Base-by-base conservation (phyloP, 1,284 basidiomycete species). In the Rhodotorula glutinis region DNA sequence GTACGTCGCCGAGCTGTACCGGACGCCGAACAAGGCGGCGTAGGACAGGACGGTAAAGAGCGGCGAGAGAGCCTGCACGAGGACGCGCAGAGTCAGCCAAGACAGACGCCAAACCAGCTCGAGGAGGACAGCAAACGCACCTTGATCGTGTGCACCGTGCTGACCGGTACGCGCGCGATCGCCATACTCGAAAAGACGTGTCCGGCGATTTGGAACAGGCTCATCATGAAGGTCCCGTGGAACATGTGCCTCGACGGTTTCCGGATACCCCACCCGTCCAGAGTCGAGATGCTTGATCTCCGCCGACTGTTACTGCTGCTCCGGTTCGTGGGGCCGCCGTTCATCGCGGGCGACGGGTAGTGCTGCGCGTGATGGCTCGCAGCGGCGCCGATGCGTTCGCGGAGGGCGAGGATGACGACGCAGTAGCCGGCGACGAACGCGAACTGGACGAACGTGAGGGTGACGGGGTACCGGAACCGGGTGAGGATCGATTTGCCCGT, bases 81-180 rank as follows among this genome's bases (percentile, higher is more conserved):
- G 33, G 27, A 16, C 25, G 5, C 8, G 33, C 33, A 38, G 46
- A 38, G 47, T 49, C 43, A 56, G 57, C 19, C 23, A 16, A 13
- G 25, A 23, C 25, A 17, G 40, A 3, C n/a, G 40, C 8, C 7
- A 1, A 27, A n/a, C 4, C 17, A n/a, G n/a, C 16, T 3, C 46
- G 25, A 30, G 30, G 69, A 55, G 44, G 49, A 52, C 3, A 53
- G 51, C 38, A 62, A 49, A 77, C 85, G 76, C 75, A 94, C 94
- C 87, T 98, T 98, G 80, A 98, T 97, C 43, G 95, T 98, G 78
- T 99, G 96, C 30, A 98, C 93, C 0, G 96, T 98, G 81, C 91
- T 93, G 64, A 98, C 95, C 8, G 91, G 92, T 67, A 98, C 96
- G 63, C 92, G 84, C 49, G 91, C 91, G 70, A 98, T 98, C 29